Base-by-base conservation (phyloP, 495 filamentous ascomycete genomes). In the Penicillium samsonianum region DNA sequence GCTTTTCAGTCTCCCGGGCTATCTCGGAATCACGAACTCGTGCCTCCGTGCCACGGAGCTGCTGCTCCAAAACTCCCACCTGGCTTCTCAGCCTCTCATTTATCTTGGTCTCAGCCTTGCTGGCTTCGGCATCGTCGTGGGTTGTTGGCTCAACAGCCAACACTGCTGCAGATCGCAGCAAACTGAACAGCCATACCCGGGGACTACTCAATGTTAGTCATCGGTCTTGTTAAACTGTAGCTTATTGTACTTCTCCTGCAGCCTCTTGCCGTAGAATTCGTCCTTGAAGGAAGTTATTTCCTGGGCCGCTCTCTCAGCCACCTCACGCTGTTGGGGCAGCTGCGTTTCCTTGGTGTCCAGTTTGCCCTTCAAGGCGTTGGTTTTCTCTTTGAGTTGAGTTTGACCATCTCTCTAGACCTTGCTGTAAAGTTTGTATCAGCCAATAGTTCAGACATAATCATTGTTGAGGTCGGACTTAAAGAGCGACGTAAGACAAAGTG, bases 41-140 rank as follows among this genome's bases (percentile, higher is more conserved):
- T 31, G 25, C n/a, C 45, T 48, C 45, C 28, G 26, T 30, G 25
- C 45, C n/a, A 31, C 28, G 45, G 26, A 48, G 45, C 45, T 48
- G 26, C 17, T 48, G 16, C 26, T 20, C 45, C n/a, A 48, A 33
- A 20, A 5, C 10, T n/a, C 12, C n/a, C 26, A 48, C 1, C 9
- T n/a, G 5, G 0, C 1, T 16, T 25, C 4, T 12, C 28, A 48
- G 9, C 10, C 1, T 10, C 16, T 0, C 3, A 2, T 4, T 28
- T 25, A 19, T 9, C 8, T 25, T 30, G 6, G 25, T 20, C 25
- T n/a, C 26, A 1, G 44, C 25, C 25, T 17, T 8, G 2, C 1
- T 9, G 44, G 44, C 25, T n/a, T n/a, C 4, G n/a, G n/a, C n/a
- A n/a, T n/a, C n/a, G n/a, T n/a, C n/a, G n/a, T n/a, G n/a, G n/a